Base-by-base conservation (phyloP, 176 grass and related monocot genomes). In the Cocos nucifera region DNA sequence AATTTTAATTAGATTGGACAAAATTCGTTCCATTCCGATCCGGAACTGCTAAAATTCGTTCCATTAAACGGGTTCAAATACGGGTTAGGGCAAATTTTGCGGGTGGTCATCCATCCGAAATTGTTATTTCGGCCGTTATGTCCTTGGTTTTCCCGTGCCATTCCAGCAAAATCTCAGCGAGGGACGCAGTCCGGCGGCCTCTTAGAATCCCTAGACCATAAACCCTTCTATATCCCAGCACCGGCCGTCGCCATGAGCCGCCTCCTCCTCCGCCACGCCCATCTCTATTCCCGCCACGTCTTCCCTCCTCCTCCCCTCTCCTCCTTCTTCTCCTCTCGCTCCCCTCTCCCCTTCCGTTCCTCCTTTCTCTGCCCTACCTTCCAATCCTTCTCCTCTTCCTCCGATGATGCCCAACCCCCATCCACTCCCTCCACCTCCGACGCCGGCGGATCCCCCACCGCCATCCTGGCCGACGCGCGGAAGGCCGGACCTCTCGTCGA, bases 211-310 rank as follows among this genome's bases (percentile, higher is more conserved):
- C 29, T 32, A 32, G 29, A 32, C 29, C 6, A 32, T 4, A 32
- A 32, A 32, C 5, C 29, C 29, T 7, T 32, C 6, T 6, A 7
- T 32, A 32, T 32, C 4, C 29, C 29, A 5, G 5, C 29, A 32
- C 29, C 29, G 27, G 50, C 55, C 64, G 58, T 54, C 74, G 58
- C 70, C 15, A 84, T 84, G 81, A 79, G 75, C 71, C 62, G 29
- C 29, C 29, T 32, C 29, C 59, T 74, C 52, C 61, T 82, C 56
- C 15, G 51, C 22, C 74, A 69, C 18, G 56, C 69, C 56, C 69
- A 51, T 2, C 74, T 20, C 67, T 51, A 32, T 22, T 15, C 44
- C 4, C 22, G 22, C 56, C 4, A 4, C 54, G 51, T 3, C 22
- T 23, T 30, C 29, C 29, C 29, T 32, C 62, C 25, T 39, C 22